Conservation (phyloP, 2,329 filamentous ascomycete species). For the Monosporascus sp. region DNA sequence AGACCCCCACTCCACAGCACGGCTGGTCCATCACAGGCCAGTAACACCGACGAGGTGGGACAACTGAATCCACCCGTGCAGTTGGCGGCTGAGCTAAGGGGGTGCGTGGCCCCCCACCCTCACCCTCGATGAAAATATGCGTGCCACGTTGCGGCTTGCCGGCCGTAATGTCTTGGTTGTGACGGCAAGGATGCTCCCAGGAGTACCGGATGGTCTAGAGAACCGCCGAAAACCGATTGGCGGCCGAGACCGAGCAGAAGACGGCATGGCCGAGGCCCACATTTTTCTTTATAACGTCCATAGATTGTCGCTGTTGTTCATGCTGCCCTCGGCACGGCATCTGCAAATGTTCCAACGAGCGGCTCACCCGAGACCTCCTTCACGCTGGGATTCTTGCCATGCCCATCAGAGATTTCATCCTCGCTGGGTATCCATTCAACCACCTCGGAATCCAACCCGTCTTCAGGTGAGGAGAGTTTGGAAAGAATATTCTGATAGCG, state of each 20-base stretch:
- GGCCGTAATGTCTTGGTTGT: too few relatives aligned
- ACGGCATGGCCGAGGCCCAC: not conserved
- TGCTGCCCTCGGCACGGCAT: constrained; percentile 50
- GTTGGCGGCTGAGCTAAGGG: too few relatives aligned
- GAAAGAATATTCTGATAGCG: constrained; percentile 59
- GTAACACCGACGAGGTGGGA: too few relatives aligned
- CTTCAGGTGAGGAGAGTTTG: constrained; percentile 48
- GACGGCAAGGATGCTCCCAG: too few relatives aligned
- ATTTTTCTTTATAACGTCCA: constrained; percentile 2
- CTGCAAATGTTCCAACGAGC: constrained; percentile 56
- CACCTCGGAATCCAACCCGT: constrained; percentile 25
- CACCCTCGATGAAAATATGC: too few relatives aligned
- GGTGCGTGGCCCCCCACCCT: too few relatives aligned
- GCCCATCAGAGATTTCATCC: constrained; percentile 42
- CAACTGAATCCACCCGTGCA: too few relatives aligned
- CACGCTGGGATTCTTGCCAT: constrained; percentile 32
- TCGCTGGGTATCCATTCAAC: constrained; percentile 51
- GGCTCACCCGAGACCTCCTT: constrained; percentile 36
- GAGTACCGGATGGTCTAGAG: not conserved
- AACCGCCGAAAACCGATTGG: not conserved
- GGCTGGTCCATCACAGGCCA: too few relatives aligned
- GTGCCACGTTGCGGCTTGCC: too few relatives aligned
- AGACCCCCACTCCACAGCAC: too few relatives aligned
- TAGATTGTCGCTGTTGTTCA: constrained; percentile 17
- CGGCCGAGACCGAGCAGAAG: not conserved